Base-by-base conservation (phyloP, 208 protist genomes). In the Porcisia deanei region DNA sequence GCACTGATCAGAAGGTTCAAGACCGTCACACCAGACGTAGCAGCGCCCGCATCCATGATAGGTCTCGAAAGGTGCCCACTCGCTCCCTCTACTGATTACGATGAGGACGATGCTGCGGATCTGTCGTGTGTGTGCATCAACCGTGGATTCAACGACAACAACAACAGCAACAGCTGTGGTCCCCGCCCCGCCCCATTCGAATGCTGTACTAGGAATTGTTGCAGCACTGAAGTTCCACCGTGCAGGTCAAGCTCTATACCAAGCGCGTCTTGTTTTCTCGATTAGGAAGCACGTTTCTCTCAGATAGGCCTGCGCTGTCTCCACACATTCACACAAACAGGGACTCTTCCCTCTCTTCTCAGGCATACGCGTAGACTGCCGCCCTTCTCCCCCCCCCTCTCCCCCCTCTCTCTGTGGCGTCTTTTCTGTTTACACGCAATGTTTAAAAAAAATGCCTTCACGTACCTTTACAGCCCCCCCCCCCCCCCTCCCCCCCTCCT, bases 41-140 rank as follows among this genome's bases (percentile, higher is more conserved):
- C 60, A 41, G 41, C 5, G n/a, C 53, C 9, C 54, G 73, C 55
- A 79, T 79, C 53, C 55, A 77, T 25, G 64, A 74, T 47, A 68
- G 76, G 9, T 60, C 71, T 30, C 66, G 71, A 30, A 89, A 86
- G 61, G 82, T 88, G n/a, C 74, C 79, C 49, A 88, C 85, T 30
- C 88, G 85, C 16, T 89, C 88, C 3, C 63, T 92, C 22, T 92
- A 92, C 53, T 92, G 63, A 83, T 49, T 12, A 5, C 68, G 52
- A 25, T 14, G 9, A 9, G 7, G 18, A 10, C 12, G 66, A 16
- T 25, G 30, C 47, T 43, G 22, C 22, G 6, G 41, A n/a, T 6
- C 25, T 3, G 39, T 5, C 22, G 41, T 9, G 6, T 12, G 63
- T 3, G 63, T 30, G 30, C 30, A 30, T 30, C 63, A 25, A 25